Evolutionary conservation across 2,329 filamentous ascomycete genomes (phyloP).

Genomic region (Kalaharituber pfeilii): DNA sequence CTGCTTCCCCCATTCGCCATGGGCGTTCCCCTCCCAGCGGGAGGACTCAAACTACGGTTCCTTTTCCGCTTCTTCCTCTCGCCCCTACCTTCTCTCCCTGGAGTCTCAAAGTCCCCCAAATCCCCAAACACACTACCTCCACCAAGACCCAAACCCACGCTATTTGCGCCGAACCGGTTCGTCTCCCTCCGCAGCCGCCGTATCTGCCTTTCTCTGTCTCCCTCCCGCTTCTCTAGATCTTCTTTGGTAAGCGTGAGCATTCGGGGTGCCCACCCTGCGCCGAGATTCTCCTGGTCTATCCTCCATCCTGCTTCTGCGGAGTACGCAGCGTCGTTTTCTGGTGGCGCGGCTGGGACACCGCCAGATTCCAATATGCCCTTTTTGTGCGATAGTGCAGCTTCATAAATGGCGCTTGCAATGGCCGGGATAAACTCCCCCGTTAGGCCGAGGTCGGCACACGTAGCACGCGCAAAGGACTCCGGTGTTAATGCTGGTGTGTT

Average conservation of each 20-base stretch:
- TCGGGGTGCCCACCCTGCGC: conserved; percentile 68
- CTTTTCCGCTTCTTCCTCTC: conserved; percentile 93
- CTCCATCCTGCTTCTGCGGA: conserved; percentile 80
- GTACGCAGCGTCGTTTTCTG: conserved; percentile 63
- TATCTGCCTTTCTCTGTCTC: conserved; percentile 81
- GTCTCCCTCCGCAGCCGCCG: conserved; percentile 76
- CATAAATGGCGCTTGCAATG: conserved; percentile 92
- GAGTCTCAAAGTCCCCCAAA: background rate
- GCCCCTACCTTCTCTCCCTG: conserved; percentile 79
- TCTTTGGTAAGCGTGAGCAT: conserved; percentile 73
- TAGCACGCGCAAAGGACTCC: conserved; percentile 42
- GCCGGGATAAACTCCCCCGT: conserved; percentile 85
- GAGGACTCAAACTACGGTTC: conserved; percentile 63
- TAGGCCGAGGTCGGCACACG: conserved; percentile 79
- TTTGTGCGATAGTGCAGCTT: conserved; percentile 77
- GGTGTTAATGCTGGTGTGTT: conserved; percentile 6
- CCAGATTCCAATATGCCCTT: conserved; percentile 81
- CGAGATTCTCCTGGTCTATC: conserved; percentile 81
- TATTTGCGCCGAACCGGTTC: conserved; percentile 56
- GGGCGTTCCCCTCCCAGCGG: conserved; percentile 47
- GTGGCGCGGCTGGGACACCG: conserved; percentile 44
- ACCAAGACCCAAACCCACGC: background rate
- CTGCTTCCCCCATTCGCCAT: conserved; percentile 64
- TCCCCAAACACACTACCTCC: conserved; percentile 7
- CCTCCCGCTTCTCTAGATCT: conserved; percentile 93